A percentile compares a stretch with the other conserved stretches of the same genome.
These are phyloP conservation scores for Phoma herbarum DNA, from an alignment of 2,329 filamentous ascomycete species.

Conservation along the genomic window DNA sequence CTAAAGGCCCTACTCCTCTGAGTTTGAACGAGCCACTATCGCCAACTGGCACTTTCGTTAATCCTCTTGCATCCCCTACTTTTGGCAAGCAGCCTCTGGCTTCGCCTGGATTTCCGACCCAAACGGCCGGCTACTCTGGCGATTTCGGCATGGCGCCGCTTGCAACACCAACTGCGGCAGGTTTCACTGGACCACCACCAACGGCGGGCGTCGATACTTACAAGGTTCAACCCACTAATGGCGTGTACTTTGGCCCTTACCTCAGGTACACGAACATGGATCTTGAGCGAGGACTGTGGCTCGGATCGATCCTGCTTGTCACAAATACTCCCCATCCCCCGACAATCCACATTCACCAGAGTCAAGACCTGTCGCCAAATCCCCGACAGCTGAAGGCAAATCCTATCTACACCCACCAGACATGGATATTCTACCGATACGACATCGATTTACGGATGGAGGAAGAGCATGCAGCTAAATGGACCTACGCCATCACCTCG, in stretches of 20 bases:
- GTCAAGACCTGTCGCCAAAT: conserved; percentile 89
- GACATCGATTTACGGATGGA: conserved; percentile 91
- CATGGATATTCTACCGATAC: conserved; percentile 97
- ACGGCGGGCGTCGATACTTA: conserved; percentile 92
- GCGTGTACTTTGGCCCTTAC: conserved; percentile 97
- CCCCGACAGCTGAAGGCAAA: conserved; percentile 84
- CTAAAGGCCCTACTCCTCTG: conserved; percentile 90
- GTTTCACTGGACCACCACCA: conserved; percentile 88
- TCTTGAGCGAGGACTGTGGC: conserved; percentile 86
- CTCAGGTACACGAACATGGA: conserved; percentile 98
- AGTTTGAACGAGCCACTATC: conserved; percentile 87
- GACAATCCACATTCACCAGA: conserved; percentile 94
- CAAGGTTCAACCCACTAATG: conserved; percentile 91
- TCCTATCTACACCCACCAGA: conserved; percentile 86
- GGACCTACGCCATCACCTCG: conserved; percentile 98
- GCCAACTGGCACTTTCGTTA: conserved; percentile 69
- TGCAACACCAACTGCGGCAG: conserved; percentile 77
- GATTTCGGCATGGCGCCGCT: conserved; percentile 82
- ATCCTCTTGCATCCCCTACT: conserved; percentile 56
- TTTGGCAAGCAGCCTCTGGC: conserved; percentile 70
- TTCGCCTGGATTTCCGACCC: conserved; percentile 83
- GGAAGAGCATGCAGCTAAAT: conserved; percentile 77
- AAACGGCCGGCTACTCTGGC: conserved; percentile 84
- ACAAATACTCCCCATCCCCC: conserved; percentile 92
- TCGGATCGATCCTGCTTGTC: conserved; percentile 91